Conservation (phyloP, 495 filamentous ascomycete genomes). For the Jackrogersella multiformis region DNA sequence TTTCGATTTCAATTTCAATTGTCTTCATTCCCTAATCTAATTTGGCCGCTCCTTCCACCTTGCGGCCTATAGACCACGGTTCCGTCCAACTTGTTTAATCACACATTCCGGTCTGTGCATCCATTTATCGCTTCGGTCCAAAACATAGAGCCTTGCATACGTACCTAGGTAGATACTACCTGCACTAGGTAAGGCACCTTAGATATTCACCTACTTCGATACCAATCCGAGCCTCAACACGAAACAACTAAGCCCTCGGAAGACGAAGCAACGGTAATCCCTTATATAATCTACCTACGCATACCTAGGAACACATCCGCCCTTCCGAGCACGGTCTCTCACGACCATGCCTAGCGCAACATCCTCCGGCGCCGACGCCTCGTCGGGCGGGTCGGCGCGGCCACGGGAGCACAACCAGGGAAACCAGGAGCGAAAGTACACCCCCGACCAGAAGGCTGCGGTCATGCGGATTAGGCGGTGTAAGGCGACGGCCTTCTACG, state of each 20-base stretch:
- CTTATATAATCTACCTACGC: neutral
- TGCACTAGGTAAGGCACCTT: neutral
- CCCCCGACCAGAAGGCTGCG: slow-evolving; percentile 86
- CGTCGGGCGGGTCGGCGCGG: slow-evolving; percentile 68
- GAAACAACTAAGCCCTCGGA: neutral
- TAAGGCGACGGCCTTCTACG: slow-evolving; percentile 86
- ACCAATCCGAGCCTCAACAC: neutral
- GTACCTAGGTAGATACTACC: neutral
- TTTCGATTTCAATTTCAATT: neutral
- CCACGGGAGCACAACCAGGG: slow-evolving; percentile 91
- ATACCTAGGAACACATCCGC: neutral
- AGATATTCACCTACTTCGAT: neutral
- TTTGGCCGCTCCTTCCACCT: neutral
- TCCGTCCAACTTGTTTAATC: neutral
- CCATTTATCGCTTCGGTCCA: neutral
- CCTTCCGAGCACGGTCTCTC: slow-evolving; percentile 11
- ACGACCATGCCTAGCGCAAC: slow-evolving; percentile 77
- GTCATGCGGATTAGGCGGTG: slow-evolving; percentile 89
- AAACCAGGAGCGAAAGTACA: slow-evolving; percentile 89
- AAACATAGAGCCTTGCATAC: slow-evolving; percentile 7
- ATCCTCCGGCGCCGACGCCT: slow-evolving; percentile 75
- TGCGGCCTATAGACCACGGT: neutral
- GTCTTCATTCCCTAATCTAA: neutral
- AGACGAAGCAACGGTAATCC: neutral
- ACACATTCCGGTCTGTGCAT: neutral